A percentile compares a stretch with the other conserved stretches of the same genome.
These are phyloP conservation scores for Blastobotrys americana DNA, from an alignment of 805 yeast genomes.

Conservation along the genomic window DNA sequence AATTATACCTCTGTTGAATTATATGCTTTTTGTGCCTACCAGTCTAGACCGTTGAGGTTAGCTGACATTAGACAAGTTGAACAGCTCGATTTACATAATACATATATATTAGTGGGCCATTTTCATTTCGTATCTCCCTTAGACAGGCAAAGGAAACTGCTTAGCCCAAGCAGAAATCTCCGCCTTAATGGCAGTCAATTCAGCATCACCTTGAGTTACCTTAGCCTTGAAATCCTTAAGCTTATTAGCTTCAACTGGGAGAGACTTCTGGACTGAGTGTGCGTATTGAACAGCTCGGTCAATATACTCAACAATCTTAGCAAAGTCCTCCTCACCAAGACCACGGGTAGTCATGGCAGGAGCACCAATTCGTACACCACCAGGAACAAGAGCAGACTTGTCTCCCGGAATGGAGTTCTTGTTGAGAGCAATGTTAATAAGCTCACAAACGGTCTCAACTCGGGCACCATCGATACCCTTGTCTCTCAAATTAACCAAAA, in stretches of 20 bases:
- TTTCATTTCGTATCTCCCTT: too few species aligned
- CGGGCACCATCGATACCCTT: conserved; percentile 95
- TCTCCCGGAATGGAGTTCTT: conserved; percentile 98
- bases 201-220: conserved; percentile 60
- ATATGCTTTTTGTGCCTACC: background rate
- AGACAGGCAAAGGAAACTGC: conserved; percentile 37
- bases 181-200: conserved; percentile 55
- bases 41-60: conserved; percentile 1
- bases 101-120: too few species aligned
- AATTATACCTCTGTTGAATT: too few species aligned
- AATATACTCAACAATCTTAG: conserved; percentile 69
- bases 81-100: background rate
- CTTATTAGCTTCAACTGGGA: conserved; percentile 90
- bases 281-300: conserved; percentile 74
- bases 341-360: conserved; percentile 99
- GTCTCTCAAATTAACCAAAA: conserved; percentile 79
- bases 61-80: too few species aligned
- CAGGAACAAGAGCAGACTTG: conserved; percentile 91
- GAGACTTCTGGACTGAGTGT: conserved; percentile 60
- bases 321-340: conserved; percentile 79
- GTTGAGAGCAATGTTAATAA: conserved; percentile 90
- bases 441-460: conserved; percentile 90
- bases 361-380: conserved; percentile 95
- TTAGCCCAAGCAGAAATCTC: conserved; percentile 86
- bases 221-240: conserved; percentile 91